A percentile compares a stretch with the other conserved stretches of the same genome.
Evolutionary conservation across 495 filamentous ascomycete species (phyloP).

Genomic region (Xylaria intraflava): DNA sequence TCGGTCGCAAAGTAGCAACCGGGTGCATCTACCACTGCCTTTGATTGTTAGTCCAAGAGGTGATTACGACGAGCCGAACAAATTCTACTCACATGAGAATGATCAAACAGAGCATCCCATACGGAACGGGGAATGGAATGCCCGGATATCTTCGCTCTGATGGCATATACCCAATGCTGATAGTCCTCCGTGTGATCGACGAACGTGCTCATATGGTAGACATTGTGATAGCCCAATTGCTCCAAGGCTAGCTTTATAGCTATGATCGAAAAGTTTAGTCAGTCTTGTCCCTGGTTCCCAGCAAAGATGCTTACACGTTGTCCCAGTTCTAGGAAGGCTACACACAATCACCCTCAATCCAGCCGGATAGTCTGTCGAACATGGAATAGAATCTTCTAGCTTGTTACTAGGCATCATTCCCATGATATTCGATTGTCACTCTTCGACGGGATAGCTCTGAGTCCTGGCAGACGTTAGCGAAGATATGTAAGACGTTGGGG

Average conservation of each 20-base stretch:
- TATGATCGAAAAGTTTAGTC: conserved; percentile 15
- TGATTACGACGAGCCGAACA: neutral
- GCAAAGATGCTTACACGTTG: conserved; percentile 45
- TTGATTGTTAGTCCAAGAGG: conserved; percentile 2
- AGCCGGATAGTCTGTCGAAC: neutral
- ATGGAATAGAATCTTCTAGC: neutral
- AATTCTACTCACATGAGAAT: conserved; percentile 43
- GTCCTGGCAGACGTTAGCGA: neutral
- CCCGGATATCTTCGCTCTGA: conserved; percentile 52
- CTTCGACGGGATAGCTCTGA: neutral
- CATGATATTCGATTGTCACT: neutral
- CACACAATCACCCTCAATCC: conserved; percentile 56
- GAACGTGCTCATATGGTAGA: conserved; percentile 59
- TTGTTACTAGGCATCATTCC: neutral
- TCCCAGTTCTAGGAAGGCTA: conserved; percentile 56
- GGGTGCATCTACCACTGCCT: conserved; percentile 56
- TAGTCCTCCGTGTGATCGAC: conserved; percentile 55
- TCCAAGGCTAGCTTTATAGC: conserved; percentile 52
- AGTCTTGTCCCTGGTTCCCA: neutral
- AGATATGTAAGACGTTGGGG: no score
- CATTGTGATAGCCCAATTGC: conserved; percentile 50
- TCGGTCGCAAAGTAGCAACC: conserved; percentile 55
- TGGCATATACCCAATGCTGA: conserved; percentile 54
- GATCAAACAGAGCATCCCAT: conserved; percentile 56
- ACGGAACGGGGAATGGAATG: conserved; percentile 51